phyloP scores from a whole-genome alignment of 106 monocot genomes.

The Acorus gramineus region DNA sequence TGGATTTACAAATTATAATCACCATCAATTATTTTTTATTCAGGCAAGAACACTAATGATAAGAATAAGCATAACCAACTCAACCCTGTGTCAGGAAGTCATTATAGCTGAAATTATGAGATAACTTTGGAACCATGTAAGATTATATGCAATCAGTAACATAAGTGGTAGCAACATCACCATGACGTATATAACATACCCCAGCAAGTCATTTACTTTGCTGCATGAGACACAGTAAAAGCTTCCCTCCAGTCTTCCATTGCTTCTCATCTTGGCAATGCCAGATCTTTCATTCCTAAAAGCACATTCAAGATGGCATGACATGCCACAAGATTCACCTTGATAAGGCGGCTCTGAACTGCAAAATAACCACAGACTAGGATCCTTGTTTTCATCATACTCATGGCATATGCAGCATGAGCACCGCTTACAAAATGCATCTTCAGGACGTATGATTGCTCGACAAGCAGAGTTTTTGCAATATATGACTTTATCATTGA shows the following conservation, averaged over 20 bases:
- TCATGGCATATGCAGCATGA: conserved; percentile 65
- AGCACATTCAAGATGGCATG: conserved; percentile 82
- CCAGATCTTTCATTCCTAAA: conserved; percentile 52
- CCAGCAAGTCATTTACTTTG: conserved; percentile 41
- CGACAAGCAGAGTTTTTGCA: conserved; percentile 67
- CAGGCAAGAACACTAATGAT: too few relatives aligned
- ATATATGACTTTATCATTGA: background rate
- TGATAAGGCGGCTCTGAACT: conserved; percentile 28
- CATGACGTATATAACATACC: conserved; percentile 10
- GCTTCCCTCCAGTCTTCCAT: conserved; percentile 45
- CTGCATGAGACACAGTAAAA: conserved; percentile 60
- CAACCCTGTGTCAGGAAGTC: too few relatives aligned
- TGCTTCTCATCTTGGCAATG: conserved; percentile 19
- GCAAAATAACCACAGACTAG: conserved; percentile 81
- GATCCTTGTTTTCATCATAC: conserved; percentile 90
- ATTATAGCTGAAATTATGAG: too few relatives aligned
- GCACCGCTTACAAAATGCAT: conserved; percentile 64
- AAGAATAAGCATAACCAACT: too few relatives aligned
- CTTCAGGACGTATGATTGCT: conserved; percentile 29
- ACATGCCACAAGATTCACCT: conserved; percentile 54
- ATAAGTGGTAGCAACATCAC: background rate
- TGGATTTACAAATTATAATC: too few relatives aligned
- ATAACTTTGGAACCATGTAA: too few relatives aligned
- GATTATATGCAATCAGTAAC: too few relatives aligned
- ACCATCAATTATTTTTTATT: too few relatives aligned